These are phyloP conservation scores for Ascochyta rabiei DNA, from an alignment of 2,329 filamentous ascomycete species.

Conservation along the genomic window DNA sequence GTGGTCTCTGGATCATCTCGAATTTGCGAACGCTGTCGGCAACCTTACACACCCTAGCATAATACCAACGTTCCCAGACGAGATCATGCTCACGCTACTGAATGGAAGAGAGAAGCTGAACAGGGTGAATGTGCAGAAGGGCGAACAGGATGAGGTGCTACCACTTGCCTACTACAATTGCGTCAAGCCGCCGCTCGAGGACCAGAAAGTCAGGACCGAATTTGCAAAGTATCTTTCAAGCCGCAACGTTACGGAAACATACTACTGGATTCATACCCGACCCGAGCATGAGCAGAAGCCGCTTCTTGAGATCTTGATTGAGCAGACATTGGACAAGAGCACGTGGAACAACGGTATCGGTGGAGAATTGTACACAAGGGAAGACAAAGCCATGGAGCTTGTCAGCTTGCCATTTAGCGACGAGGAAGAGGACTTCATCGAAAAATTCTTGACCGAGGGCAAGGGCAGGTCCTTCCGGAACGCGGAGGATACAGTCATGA, in stretches of 20 bases:
- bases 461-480: slow-evolving; percentile 68
- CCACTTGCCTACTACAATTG: slow-evolving; percentile 80
- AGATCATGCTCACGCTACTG: slow-evolving; percentile 75
- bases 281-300: slow-evolving; percentile 65
- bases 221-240: slow-evolving; percentile 73
- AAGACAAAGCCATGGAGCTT: slow-evolving; percentile 69
- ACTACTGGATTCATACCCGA: slow-evolving; percentile 73
- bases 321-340: slow-evolving; percentile 34
- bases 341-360: slow-evolving; percentile 16
- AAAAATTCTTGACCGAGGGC: slow-evolving; percentile 68
- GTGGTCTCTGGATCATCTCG: slow-evolving; percentile 76
- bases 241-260: slow-evolving; percentile 73
- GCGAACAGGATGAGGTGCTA: slow-evolving; percentile 55
- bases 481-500: slow-evolving; percentile 74
- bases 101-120: slow-evolving; percentile 43
- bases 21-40: slow-evolving; percentile 71
- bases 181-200: slow-evolving; percentile 73
- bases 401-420: slow-evolving; percentile 73
- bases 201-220: slow-evolving; percentile 64
- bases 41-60: slow-evolving; percentile 80
- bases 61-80: slow-evolving; percentile 80
- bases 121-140: slow-evolving; percentile 23
- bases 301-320: slow-evolving; percentile 71
- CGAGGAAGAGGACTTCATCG: slow-evolving; percentile 76
- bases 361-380: slow-evolving; percentile 42